Evolutionary conservation across 1,139 yeast genomes (phyloP).

Genomic region (Pichia sp.): DNA sequence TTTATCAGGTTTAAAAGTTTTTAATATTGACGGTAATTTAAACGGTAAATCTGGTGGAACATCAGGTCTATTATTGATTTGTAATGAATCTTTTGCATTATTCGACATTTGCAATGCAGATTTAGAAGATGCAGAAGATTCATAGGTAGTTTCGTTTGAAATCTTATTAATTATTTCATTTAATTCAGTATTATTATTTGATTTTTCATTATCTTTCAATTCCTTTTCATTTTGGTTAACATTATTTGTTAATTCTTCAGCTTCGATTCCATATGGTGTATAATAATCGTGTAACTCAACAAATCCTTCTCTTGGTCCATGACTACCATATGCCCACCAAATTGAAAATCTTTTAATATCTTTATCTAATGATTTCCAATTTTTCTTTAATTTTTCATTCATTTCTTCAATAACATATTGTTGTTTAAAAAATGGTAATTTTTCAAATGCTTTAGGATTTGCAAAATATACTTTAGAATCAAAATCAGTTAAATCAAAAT

Average conservation of each 20-base stretch:
- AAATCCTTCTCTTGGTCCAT: constrained; percentile 59
- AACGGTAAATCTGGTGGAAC: constrained; percentile 54
- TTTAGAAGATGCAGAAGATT: constrained; percentile 8
- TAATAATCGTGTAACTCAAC: constrained; percentile 35
- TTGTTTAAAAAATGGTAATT: constrained; percentile 48
- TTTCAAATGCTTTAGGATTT: constrained; percentile 40
- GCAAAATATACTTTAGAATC: constrained; percentile 47
- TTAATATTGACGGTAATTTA: constrained; percentile 34
- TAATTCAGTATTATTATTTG: constrained; percentile 7
- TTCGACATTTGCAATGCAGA: constrained; percentile 14
- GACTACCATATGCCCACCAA: constrained; percentile 55
- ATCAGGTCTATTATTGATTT: constrained; percentile 13
- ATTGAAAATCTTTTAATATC: constrained; percentile 48
- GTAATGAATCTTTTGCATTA: constrained; percentile 10
- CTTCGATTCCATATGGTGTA: constrained; percentile 20
- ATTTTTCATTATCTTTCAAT: neutral
- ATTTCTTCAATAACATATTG: constrained; percentile 49
- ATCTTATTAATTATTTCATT: constrained; percentile 29
- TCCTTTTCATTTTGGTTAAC: neutral
- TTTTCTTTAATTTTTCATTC: constrained; percentile 44
- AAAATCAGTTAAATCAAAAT: constrained; percentile 37
- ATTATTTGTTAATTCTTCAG: neutral
- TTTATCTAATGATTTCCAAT: constrained; percentile 43
- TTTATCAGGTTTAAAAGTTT: constrained; percentile 28
- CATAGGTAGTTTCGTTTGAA: constrained; percentile 30